Evolutionary conservation across 441 rosid species (phyloP), one percentile per base, ranked within the genome.

Genomic region (Bruguiera hainesii): DNA sequence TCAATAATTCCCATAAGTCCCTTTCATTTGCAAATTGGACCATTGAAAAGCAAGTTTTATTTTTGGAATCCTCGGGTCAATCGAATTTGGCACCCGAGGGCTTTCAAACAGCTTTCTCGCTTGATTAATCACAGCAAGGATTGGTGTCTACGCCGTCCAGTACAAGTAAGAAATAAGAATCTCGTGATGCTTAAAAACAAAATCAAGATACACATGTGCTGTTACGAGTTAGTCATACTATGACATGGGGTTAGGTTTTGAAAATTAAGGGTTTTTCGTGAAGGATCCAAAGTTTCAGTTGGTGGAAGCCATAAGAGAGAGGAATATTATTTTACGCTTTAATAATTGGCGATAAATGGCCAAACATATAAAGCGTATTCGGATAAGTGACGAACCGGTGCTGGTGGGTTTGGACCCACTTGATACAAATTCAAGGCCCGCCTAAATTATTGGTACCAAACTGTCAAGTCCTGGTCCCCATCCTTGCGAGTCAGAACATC

Each of bases 291-390:
- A 70, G 76, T 67, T 68, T 46, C 0, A 23, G 65, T 52, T 66
- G 29, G 68, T 16, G 26, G 26, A 21, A 20, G 26, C 28, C 23
- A 21, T 21, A 20, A n/a, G 11, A 2, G 29, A 20, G 75, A 35
- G 68, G 79, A 83, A 75, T 77, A 73, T 60, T 63, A 57, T 50
- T 21, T 55, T 46, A 64, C 56, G 42, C 60, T 74, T 73, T 79
- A 73, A 77, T 78, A 76, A 82, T 75, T 75, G 79, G 71, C 35
- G 82, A 76, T 35, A 75, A 73, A 72, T 78, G 84, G 80, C 81
- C 23, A 69, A 64, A 70, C 78, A 37, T 37, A 48, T 63, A 65
- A 74, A 79, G 73, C 33, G 60, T 50, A 58, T 74, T 81, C 51
- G 69, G 88, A 81, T 78, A 66, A 76, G 81, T 66, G 80, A 69